phyloP scores from a whole-genome alignment of 1,284 basidiomycete genomes.

The Ustilago trichophora region DNA sequence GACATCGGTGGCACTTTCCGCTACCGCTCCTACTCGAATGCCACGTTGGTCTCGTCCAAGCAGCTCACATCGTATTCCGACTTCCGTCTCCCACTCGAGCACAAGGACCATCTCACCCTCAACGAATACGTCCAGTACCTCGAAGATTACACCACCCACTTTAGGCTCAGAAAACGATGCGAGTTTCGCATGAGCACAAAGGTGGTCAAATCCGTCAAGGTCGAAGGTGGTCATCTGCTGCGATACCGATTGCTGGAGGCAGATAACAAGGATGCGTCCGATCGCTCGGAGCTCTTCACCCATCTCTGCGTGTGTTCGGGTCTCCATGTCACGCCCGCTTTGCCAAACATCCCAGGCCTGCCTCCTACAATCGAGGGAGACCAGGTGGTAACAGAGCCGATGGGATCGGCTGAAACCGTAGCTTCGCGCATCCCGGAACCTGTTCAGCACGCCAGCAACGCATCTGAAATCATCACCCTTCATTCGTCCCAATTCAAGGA shows the following conservation, averaged over 20 bases:
- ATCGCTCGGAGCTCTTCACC: conserved; percentile 36
- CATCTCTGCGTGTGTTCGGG: conserved; percentile 55
- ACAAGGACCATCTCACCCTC: conserved; percentile 74
- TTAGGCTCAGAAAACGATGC: conserved; percentile 67
- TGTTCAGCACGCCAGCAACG: conserved; percentile 21
- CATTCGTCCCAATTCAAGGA: conserved; percentile 57
- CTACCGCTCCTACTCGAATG: conserved; percentile 69
- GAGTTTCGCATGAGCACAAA: conserved; percentile 39
- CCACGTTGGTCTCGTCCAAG: conserved; percentile 73
- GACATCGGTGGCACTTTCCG: conserved; percentile 75
- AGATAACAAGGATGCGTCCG: background rate
- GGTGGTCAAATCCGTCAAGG: conserved; percentile 38
- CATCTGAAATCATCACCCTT: conserved; percentile 47
- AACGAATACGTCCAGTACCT: conserved; percentile 74
- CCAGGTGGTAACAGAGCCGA: conserved; percentile 25
- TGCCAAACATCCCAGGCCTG: conserved; percentile 50
- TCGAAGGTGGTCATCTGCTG: conserved; percentile 35
- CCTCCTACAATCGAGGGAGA: conserved; percentile 36
- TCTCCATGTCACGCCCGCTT: conserved; percentile 48
- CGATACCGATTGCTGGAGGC: conserved; percentile 11
- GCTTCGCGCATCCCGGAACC: conserved; percentile 28
- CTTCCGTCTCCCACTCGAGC: conserved; percentile 71
- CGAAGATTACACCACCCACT: conserved; percentile 70
- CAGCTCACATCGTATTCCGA: conserved; percentile 76
- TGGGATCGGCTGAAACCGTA: conserved; percentile 21